Base-by-base conservation (phyloP, 192 early-diverging fungal genomes). In the Cetraspora pellucida region DNA sequence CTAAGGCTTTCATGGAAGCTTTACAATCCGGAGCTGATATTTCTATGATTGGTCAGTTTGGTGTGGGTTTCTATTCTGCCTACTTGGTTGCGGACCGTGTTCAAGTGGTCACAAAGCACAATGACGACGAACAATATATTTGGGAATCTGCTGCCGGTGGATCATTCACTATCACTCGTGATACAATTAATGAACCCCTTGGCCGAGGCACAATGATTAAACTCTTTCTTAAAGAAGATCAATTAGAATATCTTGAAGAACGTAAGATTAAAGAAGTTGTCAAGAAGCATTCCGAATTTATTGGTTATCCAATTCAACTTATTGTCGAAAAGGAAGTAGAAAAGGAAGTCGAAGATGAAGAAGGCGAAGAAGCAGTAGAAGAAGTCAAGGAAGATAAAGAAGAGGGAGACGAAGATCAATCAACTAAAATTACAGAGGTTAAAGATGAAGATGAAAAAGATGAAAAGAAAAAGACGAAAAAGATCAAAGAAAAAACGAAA, bases 231-330 rank as follows among this genome's bases (percentile, higher is more conserved):
- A 99, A 99, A 93, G 98, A 99, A 86, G 97, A 98, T 85, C 95
- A 95, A 85, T 77, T 90, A 73, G 97, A 98, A 86, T 98, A 97
- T 89, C 92, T 98, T 79, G 96, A 98, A 88, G 96, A 98, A 91
- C 94, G 94, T 88, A 92, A 91, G 82, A 97, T 99, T 88, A 97
- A 98, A 90, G 97, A 98, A 82, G 93, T 98, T 74, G 93, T 99
- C 87, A 98, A 98, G 93, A 98, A 97, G 92, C 96, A 99, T 93
- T 99, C 98, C 78, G 97, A 98, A 84, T 99, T 98, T 88, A 99
- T 99, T 81, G 92, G 92, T 74, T 98, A 97, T 92, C 95, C 97
- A 73, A 99, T 99, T 87, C 90, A 97, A 84, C 94, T 99, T 65
- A 86, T 93, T 44, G 95, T 95, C 80, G 91, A 93, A 86, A 98